Conservation (phyloP, 139 green algal genomes). For the Chlorella sp. region DNA sequence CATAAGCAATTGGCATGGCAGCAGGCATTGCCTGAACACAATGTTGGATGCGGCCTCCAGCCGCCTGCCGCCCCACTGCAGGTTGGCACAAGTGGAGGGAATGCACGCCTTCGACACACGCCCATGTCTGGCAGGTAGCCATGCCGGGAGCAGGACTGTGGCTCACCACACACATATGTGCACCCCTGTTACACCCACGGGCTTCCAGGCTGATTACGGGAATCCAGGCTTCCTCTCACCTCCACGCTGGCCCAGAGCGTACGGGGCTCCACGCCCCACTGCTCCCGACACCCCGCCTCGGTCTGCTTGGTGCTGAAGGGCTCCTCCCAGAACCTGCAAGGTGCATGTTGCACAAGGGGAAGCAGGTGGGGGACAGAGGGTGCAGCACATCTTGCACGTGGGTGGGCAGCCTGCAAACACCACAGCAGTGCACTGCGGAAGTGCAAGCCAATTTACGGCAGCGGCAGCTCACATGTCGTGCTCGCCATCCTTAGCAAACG, state of each 20-base stretch:
- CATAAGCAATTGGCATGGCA: too few species aligned
- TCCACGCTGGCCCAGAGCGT: constrained; percentile 49
- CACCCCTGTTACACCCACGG: too few species aligned
- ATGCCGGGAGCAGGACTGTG: too few species aligned
- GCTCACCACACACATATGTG: too few species aligned
- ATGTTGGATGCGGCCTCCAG: constrained; percentile 57
- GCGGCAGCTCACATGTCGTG: constrained; percentile 42
- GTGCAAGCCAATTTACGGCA: too few species aligned
- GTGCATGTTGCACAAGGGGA: background rate
- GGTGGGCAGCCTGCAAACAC: too few species aligned
- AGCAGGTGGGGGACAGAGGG: background rate
- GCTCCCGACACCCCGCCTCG: constrained; percentile 57
- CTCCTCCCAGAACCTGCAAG: constrained; percentile 58
- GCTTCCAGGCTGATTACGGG: too few species aligned
- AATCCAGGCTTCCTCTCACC: background rate
- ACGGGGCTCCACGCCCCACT: constrained; percentile 75
- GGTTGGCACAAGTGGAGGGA: too few species aligned
- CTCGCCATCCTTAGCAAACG: constrained; percentile 55
- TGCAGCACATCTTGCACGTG: too few species aligned
- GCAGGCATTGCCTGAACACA: constrained; percentile 48
- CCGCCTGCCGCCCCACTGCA: constrained; percentile 30
- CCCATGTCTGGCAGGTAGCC: too few species aligned
- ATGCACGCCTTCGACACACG: too few species aligned
- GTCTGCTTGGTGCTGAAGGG: constrained; percentile 38
- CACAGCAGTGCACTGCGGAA: too few species aligned